A percentile compares a stretch with the other conserved stretches of the same genome.
Conservation (phyloP, 768 basidiomycete genomes). For the Chiua virens region DNA sequence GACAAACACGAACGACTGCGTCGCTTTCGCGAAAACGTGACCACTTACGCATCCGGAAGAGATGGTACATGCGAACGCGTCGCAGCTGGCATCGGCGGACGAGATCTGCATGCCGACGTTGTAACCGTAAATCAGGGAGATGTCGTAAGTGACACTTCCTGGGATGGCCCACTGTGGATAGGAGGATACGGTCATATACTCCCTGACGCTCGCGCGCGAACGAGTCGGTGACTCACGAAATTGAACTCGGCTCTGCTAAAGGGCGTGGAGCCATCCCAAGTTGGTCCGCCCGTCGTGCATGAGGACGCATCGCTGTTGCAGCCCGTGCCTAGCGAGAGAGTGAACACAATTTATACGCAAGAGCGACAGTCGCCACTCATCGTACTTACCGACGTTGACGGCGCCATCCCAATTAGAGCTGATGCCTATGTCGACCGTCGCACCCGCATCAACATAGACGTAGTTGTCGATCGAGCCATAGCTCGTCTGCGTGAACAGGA, state of each 20-base stretch:
- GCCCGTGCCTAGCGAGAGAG: conserved; percentile 13
- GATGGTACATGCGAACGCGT: conserved; percentile 19
- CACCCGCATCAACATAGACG: conserved; percentile 12
- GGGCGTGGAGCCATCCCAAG: conserved; percentile 20
- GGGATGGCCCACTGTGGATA: conserved; percentile 2
- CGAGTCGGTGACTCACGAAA: conserved; percentile 5
- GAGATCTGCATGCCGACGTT: conserved; percentile 24
- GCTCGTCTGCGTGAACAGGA: conserved; percentile 24
- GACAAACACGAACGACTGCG: not conserved
- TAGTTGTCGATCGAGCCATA: conserved; percentile 21
- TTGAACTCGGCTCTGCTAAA: conserved; percentile 23
- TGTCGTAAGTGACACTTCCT: conserved; percentile 18
- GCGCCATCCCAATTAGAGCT: conserved; percentile 22
- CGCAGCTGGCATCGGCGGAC: conserved; percentile 13
- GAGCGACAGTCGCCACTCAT: no score
- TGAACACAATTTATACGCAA: not conserved
- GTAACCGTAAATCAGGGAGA: conserved; percentile 24
- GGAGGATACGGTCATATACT: no score
- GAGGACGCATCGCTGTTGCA: conserved; percentile 13
- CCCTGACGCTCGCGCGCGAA: no score
- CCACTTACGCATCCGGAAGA: conserved; percentile 13
- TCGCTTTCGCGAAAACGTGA: no score
- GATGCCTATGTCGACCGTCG: conserved; percentile 15
- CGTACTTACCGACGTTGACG: conserved; percentile 16
- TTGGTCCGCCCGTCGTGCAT: conserved; percentile 21